These are phyloP conservation scores for Coffea humblotiana DNA, from an alignment of 305 asterid genomes.

Conservation along the genomic window DNA sequence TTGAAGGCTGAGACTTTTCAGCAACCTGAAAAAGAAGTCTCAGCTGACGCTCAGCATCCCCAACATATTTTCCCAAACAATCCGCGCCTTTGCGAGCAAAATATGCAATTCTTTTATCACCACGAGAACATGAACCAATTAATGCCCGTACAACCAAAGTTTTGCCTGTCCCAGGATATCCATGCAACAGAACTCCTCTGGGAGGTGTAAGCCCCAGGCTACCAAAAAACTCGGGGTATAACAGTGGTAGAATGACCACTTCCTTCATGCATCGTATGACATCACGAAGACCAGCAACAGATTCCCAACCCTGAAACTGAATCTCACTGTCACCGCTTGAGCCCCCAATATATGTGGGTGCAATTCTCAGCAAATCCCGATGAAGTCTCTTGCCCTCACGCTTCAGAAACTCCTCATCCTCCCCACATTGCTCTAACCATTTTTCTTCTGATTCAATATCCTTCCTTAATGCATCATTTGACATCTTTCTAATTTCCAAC, in stretches of 20 bases:
- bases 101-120: conserved; percentile 93
- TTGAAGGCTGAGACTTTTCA: conserved; percentile 98
- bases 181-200: conserved; percentile 96
- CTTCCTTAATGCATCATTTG: conserved; percentile 81
- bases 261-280: conserved; percentile 98
- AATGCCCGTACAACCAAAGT: conserved; percentile 98
- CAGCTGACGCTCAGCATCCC: conserved; percentile 98
- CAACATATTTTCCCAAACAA: conserved; percentile 98
- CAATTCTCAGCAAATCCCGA: conserved; percentile 84
- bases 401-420: conserved; percentile 96
- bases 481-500: conserved; percentile 66
- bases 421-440: conserved; percentile 97
- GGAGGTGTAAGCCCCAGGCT: conserved; percentile 93
- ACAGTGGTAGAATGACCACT: conserved; percentile 90
- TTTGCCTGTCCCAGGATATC: conserved; percentile 99
- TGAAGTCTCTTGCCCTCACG: conserved; percentile 99
- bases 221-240: conserved; percentile 85
- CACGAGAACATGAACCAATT: conserved; percentile 97
- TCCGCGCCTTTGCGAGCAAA: conserved; percentile 99
- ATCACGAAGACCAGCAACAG: conserved; percentile 95
- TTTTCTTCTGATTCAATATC: conserved; percentile 96
- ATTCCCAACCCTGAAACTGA: conserved; percentile 90
- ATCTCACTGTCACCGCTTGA: conserved; percentile 44
- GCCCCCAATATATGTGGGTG: conserved; percentile 94
- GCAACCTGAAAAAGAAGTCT: conserved; percentile 97